These are phyloP conservation scores for Musa balbisiana DNA, from an alignment of 202 grass and related monocot species.

Conservation along the genomic window DNA sequence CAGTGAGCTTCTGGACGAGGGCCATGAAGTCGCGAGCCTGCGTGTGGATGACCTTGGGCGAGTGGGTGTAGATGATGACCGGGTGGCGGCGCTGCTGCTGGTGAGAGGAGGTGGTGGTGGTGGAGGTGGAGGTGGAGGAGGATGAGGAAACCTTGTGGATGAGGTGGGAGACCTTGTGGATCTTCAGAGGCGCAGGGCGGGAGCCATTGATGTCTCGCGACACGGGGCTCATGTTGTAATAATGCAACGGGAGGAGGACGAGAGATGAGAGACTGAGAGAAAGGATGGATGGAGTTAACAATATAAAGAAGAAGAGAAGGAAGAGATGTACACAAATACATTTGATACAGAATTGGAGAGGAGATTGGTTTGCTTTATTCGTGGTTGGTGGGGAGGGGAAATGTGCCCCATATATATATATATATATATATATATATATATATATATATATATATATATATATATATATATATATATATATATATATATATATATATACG, in stretches of 20 bases:
- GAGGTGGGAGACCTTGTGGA: slow-evolving; percentile 37
- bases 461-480: no score
- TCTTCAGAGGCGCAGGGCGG: slow-evolving; percentile 23
- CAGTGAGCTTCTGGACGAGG: slow-evolving; percentile 72
- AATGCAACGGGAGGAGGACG: not conserved
- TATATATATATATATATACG: no score
- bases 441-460: no score
- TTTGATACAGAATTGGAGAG: no score
- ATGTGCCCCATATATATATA: no score
- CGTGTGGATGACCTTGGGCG: slow-evolving; percentile 58
- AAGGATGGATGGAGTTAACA: not conserved
- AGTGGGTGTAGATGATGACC: slow-evolving; percentile 50
- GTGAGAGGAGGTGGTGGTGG: slow-evolving; percentile 23
- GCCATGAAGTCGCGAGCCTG: slow-evolving; percentile 53
- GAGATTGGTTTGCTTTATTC: no score
- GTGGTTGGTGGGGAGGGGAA: no score
- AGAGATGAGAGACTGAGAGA: not conserved
- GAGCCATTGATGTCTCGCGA: slow-evolving; percentile 7
- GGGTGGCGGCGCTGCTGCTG: slow-evolving; percentile 16
- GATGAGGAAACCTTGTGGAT: slow-evolving; percentile 38
- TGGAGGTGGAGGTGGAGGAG: not conserved
- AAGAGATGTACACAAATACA: no score
- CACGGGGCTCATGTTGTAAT: slow-evolving; percentile 22
- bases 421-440: no score
- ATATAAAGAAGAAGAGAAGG: no score